Evolutionary conservation across 306 rosid genomes (phyloP).

Genomic region (Castanea sativa): DNA sequence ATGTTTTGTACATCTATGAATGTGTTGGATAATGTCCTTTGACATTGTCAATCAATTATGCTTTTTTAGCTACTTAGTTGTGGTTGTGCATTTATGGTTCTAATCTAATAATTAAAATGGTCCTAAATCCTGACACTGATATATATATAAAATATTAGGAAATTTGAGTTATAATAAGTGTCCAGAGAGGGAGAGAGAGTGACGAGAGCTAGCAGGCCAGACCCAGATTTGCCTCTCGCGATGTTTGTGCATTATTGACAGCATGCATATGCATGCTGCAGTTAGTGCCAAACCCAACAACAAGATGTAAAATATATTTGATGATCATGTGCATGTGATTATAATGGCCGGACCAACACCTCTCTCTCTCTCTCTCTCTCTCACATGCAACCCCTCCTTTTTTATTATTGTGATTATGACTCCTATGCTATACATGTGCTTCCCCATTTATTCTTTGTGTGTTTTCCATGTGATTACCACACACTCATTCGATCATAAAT

Average conservation of each 20-base stretch:
- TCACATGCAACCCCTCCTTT: constrained; percentile 17
- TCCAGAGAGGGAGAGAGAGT: too few relatives aligned
- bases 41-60: background rate
- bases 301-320: background rate
- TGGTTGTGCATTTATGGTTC: too few relatives aligned
- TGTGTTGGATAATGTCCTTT: background rate
- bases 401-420: background rate
- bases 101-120: too few relatives aligned
- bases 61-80: too few relatives aligned
- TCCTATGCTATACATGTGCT: background rate
- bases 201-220: background rate
- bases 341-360: background rate
- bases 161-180: background rate
- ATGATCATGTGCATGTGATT: constrained; percentile 2
- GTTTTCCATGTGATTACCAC: constrained; percentile 11
- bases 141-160: background rate
- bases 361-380: background rate
- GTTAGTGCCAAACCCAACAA: background rate
- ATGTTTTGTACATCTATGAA: too few relatives aligned
- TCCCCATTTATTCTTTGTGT: background rate
- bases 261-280: background rate
- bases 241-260: constrained; percentile 3
- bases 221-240: background rate
- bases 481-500: background rate
- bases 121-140: too few relatives aligned